Conservation (phyloP, 1,284 basidiomycete genomes). For the Cutaneotrichosporon cutaneum region DNA sequence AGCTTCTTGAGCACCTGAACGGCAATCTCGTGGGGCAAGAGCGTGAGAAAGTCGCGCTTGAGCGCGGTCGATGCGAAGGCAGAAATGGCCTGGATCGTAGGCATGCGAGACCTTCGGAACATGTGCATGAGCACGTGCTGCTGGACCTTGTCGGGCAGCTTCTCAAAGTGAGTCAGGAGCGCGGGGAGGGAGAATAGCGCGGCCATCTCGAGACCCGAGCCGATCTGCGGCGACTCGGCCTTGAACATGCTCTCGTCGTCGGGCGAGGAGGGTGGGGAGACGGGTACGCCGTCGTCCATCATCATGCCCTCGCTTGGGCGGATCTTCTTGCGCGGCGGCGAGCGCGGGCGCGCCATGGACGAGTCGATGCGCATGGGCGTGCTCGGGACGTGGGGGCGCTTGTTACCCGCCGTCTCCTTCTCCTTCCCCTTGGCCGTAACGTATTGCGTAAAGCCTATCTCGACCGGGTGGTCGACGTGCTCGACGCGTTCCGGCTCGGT, state of each 20-base stretch:
- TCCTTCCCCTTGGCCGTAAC: slow-evolving; percentile 30
- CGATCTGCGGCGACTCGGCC: slow-evolving; percentile 23
- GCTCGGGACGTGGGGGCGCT: slow-evolving; percentile 34
- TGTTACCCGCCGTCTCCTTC: slow-evolving; percentile 41
- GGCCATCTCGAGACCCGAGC: slow-evolving; percentile 45
- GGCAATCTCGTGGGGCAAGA: slow-evolving; percentile 49
- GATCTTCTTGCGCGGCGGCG: slow-evolving; percentile 47
- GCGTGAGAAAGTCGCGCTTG: slow-evolving; percentile 49
- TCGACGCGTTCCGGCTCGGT: slow-evolving; percentile 21
- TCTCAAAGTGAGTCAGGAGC: slow-evolving; percentile 47
- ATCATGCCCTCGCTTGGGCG: slow-evolving; percentile 26
- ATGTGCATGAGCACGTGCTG: slow-evolving; percentile 53
- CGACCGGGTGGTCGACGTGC: background rate
- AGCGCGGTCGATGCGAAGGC: slow-evolving; percentile 45
- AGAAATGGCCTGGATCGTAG: slow-evolving; percentile 49
- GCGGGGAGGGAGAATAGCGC: slow-evolving; percentile 48
- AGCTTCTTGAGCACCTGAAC: slow-evolving; percentile 47
- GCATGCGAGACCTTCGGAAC: slow-evolving; percentile 47
- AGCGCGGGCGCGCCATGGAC: slow-evolving; percentile 10
- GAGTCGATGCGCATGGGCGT: slow-evolving; percentile 7
- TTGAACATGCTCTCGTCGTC: slow-evolving; percentile 27
- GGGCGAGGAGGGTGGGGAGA: slow-evolving; percentile 41
- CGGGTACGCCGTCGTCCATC: slow-evolving; percentile 5
- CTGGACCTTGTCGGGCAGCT: slow-evolving; percentile 49
- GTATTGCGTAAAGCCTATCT: slow-evolving; percentile 30